Percentiles rank a stretch among this genome's conserved stretches.
phyloP scores from a whole-genome alignment of 2,329 filamentous ascomycete genomes.

The Pseudogymnoascus sp. region DNA sequence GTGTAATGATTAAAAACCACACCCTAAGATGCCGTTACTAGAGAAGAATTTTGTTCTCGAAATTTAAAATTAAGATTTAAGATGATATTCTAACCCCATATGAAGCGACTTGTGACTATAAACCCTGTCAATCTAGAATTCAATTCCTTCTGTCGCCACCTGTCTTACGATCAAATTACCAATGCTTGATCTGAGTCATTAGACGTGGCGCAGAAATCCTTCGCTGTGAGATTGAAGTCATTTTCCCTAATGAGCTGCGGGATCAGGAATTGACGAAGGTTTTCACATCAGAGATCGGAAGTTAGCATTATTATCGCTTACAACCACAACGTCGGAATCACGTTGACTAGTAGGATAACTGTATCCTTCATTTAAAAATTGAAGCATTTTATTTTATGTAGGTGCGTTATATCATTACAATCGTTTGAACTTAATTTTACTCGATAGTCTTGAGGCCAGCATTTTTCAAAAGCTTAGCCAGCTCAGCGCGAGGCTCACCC shows the following conservation, averaged over 20 bases:
- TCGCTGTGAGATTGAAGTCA: no score
- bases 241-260: no score
- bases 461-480: slow-evolving; percentile 30
- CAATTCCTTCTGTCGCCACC: neutral
- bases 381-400: no score
- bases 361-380: no score
- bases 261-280: no score
- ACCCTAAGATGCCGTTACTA: neutral
- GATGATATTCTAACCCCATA: neutral
- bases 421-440: neutral
- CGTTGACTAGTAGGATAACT: neutral
- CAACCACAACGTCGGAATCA: neutral
- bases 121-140: neutral
- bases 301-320: no score
- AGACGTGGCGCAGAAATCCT: neutral
- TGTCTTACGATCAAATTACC: neutral
- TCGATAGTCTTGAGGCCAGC: slow-evolving; percentile 31
- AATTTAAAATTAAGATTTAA: neutral
- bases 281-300: no score
- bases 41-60: neutral
- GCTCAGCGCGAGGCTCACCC: slow-evolving; percentile 27
- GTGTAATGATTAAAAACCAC: neutral
- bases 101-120: neutral
- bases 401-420: no score
- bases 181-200: neutral